Evolutionary conservation across 2,329 filamentous ascomycete species (phyloP).

Genomic region (Tolypocladium paradoxum): DNA sequence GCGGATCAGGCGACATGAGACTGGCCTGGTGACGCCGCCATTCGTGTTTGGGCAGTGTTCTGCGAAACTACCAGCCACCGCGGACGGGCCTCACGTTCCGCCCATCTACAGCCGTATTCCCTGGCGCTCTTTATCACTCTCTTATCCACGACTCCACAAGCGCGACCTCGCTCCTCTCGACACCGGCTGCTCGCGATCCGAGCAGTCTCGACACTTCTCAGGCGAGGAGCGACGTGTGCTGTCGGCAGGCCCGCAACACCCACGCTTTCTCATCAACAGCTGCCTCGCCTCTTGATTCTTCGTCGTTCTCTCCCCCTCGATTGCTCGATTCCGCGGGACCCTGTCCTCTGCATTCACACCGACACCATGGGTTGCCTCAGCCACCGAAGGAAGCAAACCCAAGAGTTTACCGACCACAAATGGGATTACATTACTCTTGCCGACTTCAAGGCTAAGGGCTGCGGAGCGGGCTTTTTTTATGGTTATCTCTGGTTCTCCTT

Average conservation of each 20-base stretch:
- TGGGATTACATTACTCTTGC: conserved; percentile 76
- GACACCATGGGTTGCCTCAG: conserved; percentile 55
- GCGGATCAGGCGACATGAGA: background rate
- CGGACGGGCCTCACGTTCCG: background rate
- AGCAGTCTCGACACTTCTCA: conserved; percentile 35
- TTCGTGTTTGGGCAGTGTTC: background rate
- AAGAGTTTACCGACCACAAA: conserved; percentile 73
- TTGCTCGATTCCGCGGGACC: conserved; percentile 2
- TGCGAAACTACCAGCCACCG: background rate
- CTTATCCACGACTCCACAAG: background rate
- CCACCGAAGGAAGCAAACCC: conserved; percentile 47
- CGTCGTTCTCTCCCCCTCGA: conserved; percentile 5
- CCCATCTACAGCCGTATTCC: background rate
- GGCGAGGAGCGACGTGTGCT: conserved; percentile 38
- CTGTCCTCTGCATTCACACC: conserved; percentile 2
- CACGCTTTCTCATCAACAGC: background rate
- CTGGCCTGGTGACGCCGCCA: background rate
- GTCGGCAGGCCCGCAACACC: conserved; percentile 26
- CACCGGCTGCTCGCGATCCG: background rate
- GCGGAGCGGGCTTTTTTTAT: conserved; percentile 70
- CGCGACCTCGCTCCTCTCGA: background rate
- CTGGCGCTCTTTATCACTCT: background rate
- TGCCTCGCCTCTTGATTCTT: background rate
- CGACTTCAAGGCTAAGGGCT: conserved; percentile 79
- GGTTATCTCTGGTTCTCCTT: conserved; percentile 74